Evolutionary conservation across 2,329 filamentous ascomycete genomes (phyloP).

Genomic region (Paraphaeosphaeria sporulosa): DNA sequence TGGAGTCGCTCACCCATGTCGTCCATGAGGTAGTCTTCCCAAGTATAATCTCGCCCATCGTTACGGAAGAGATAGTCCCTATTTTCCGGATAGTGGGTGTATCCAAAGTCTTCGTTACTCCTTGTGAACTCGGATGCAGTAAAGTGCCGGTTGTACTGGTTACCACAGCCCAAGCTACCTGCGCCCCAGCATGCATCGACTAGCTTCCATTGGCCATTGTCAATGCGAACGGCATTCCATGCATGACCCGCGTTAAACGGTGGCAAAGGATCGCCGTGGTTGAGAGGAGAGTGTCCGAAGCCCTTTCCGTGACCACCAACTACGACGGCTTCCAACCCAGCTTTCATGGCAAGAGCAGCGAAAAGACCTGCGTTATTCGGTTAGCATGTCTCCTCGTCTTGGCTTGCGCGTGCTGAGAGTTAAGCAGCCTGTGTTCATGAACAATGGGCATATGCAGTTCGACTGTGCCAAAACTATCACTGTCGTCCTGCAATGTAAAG

Average conservation of each 20-base stretch:
- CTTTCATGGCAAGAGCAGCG: conserved; percentile 76
- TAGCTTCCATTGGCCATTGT: conserved; percentile 88
- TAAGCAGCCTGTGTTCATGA: neutral
- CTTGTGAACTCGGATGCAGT: conserved; percentile 59
- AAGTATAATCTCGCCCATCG: conserved; percentile 72
- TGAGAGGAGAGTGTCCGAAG: conserved; percentile 71
- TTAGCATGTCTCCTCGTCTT: neutral
- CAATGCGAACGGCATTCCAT: conserved; percentile 92
- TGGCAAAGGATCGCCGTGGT: conserved; percentile 71
- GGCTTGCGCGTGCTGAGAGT: neutral
- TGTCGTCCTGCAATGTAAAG: neutral
- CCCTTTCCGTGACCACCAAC: conserved; percentile 87
- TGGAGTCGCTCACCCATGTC: conserved; percentile 54
- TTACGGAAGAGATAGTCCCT: conserved; percentile 73
- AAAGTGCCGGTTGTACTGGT: conserved; percentile 26
- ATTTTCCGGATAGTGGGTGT: conserved; percentile 79
- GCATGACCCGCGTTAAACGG: conserved; percentile 74
- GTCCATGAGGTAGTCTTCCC: conserved; percentile 83
- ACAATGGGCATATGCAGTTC: neutral
- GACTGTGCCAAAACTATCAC: neutral
- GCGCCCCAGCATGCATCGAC: conserved; percentile 94
- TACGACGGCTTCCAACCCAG: conserved; percentile 79
- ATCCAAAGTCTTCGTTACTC: conserved; percentile 81
- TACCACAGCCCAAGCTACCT: conserved; percentile 63
- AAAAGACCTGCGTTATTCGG: conserved; percentile 78